Conservation (phyloP, 2,329 filamentous ascomycete genomes). For the Pseudopithomyces maydicus region DNA sequence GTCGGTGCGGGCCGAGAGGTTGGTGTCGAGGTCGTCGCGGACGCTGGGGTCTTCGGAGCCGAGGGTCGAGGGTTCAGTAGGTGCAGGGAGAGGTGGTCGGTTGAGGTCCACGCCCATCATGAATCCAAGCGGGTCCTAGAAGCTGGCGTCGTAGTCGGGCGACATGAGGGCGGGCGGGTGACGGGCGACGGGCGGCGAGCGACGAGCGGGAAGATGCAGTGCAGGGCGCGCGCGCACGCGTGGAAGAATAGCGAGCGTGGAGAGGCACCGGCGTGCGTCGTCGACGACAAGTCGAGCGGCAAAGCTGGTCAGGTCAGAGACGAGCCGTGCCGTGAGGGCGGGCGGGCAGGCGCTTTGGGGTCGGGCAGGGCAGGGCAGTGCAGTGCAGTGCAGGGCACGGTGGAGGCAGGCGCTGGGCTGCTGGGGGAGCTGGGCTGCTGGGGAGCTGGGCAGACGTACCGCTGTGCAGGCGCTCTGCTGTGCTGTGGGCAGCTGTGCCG, state of each 20-base stretch:
- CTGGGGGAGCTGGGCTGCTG: neutral
- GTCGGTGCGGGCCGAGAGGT: conserved; percentile 71
- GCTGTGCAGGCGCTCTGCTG: conserved; percentile 11
- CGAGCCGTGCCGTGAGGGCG: conserved; percentile 10
- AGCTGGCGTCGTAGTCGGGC: conserved; percentile 27
- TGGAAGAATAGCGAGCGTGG: neutral
- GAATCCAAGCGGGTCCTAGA: conserved; percentile 37
- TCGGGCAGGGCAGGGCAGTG: conserved; percentile 6
- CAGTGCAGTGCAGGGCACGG: conserved; percentile 5
- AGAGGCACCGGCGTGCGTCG: neutral
- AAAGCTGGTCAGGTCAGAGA: conserved; percentile 11
- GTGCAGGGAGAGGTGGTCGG: conserved; percentile 73
- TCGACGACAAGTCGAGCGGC: conserved; percentile 5
- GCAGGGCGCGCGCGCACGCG: too few species aligned
- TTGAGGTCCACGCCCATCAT: conserved; percentile 52
- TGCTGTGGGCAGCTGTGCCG: too few species aligned
- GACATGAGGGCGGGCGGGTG: conserved; percentile 40
- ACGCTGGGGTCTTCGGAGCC: conserved; percentile 58
- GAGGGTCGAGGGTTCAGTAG: conserved; percentile 73
- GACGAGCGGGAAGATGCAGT: too few species aligned
- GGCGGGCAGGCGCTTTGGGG: conserved; percentile 6
- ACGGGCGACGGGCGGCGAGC: conserved; percentile 2
- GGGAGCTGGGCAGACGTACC: conserved; percentile 13
- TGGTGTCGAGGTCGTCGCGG: conserved; percentile 63
- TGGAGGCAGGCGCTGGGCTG: conserved; percentile 1